Conservation (phyloP, 306 rosid species). For the Rosa multiflora region DNA sequence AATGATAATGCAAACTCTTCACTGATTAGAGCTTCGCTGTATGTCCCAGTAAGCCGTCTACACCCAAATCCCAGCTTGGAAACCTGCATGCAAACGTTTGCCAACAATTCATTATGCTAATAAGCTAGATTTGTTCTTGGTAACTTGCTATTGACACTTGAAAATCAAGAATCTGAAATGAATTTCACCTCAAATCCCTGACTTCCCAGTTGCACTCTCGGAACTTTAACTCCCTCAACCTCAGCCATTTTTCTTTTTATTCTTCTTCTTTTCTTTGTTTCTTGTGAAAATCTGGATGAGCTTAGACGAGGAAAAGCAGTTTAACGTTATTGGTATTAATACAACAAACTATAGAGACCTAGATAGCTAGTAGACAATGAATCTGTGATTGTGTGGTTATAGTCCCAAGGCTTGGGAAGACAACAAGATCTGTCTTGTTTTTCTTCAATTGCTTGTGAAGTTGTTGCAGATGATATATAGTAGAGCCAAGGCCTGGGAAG, state of each 20-base stretch:
- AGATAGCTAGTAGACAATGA: too few relatives aligned
- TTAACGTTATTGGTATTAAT: too few relatives aligned
- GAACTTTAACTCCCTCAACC: constrained; percentile 18
- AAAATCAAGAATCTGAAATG: background rate
- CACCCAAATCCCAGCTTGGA: constrained; percentile 49
- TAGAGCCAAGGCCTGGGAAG: too few relatives aligned
- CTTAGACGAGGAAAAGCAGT: too few relatives aligned
- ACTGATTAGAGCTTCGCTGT: constrained; percentile 28
- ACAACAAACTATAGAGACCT: too few relatives aligned
- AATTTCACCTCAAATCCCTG: constrained; percentile 50
- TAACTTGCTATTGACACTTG: too few relatives aligned
- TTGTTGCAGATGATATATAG: too few relatives aligned
- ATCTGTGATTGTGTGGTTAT: too few relatives aligned
- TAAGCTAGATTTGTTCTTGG: background rate
- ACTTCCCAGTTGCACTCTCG: constrained; percentile 46
- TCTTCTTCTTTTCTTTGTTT: background rate
- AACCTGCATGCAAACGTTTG: constrained; percentile 24
- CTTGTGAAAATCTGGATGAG: too few relatives aligned
- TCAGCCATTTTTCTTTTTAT: constrained; percentile 28
- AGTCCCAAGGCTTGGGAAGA: too few relatives aligned
- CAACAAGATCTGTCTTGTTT: too few relatives aligned
- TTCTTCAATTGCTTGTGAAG: too few relatives aligned
- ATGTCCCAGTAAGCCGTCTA: constrained; percentile 27
- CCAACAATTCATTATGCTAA: background rate
- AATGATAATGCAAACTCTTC: constrained; percentile 28